These are phyloP conservation scores for Cyamopsis tetragonoloba DNA, from an alignment of 306 rosid species.

Conservation along the genomic window DNA sequence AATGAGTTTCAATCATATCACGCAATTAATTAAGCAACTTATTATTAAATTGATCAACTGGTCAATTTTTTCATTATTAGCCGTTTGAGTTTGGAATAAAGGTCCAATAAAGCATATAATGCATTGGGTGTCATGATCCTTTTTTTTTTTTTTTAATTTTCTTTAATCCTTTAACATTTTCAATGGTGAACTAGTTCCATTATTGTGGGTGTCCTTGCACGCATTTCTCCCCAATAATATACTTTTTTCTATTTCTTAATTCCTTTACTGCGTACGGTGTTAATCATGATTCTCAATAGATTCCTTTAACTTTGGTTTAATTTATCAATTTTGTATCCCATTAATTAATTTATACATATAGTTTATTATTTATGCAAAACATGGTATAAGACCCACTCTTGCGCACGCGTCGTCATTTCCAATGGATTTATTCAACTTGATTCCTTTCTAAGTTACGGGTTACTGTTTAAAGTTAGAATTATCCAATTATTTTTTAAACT, in stretches of 20 bases:
- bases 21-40: not conserved
- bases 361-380: no score
- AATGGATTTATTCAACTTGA: not conserved
- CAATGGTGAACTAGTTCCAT: not conserved
- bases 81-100: not conserved
- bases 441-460: not conserved
- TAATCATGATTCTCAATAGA: not conserved
- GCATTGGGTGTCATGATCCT: not conserved
- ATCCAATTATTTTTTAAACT: not conserved
- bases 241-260: not conserved
- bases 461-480: not conserved
- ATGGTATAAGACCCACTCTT: no score
- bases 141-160: not conserved
- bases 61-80: not conserved
- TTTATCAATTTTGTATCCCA: no score
- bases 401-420: not conserved
- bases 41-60: not conserved
- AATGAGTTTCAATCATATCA: conserved; percentile 23
- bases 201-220: conserved; percentile 1
- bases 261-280: not conserved
- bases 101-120: not conserved
- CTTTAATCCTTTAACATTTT: not conserved
- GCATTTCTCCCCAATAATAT: not conserved
- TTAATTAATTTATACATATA: no score
- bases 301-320: not conserved